Evolutionary conservation across 108 stramenopile species (phyloP), one percentile per base, ranked within the genome.

Genomic region (Cyclotella baltica): DNA sequence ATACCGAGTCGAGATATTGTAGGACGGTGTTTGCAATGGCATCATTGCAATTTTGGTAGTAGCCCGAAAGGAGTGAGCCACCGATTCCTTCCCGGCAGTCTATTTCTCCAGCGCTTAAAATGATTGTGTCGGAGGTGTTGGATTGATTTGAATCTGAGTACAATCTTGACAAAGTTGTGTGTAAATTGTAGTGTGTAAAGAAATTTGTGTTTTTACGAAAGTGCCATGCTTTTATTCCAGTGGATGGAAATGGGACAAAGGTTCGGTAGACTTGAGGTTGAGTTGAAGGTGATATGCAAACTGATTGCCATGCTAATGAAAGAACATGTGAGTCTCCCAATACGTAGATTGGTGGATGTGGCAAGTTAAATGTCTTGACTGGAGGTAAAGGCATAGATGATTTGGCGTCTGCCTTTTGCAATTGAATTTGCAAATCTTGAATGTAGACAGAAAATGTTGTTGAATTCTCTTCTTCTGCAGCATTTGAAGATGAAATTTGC

Each of bases 151-250:
- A 50, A 33, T 19, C 16, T 52, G 29, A 34, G 28, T 34, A 36
- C 27, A 86, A 36, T 15, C 85, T 75, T 46, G 62, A 19, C 4
- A 86, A 71, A 33, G 31, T 69, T 0, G 58, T 46, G 28, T 80
- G 67, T 11, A 87, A 61, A 48, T 85, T 84, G 62, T 61, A 76
- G 58, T 78, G 61, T 0, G 88, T 89, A 70, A 89, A 89, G 59
- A 89, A 89, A 2, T 57, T 70, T 18, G 85, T 86, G 13, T 61
- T 28, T 27, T 67, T 29, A 10, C 83, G 71, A 27, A 67, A 56
- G 63, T 89, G 88, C 85, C 83, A 89, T 46, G 88, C 88, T 67
- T 89, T 89, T 18, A 89, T 52, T 43, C 88, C 88, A 19, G 88
- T 89, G 1, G 75, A 78, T 4, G 75, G 76, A 23, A 76, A 67